Evolutionary conservation across 129 eudicot species (phyloP).

Genomic region (Oenanthe sinensis): DNA sequence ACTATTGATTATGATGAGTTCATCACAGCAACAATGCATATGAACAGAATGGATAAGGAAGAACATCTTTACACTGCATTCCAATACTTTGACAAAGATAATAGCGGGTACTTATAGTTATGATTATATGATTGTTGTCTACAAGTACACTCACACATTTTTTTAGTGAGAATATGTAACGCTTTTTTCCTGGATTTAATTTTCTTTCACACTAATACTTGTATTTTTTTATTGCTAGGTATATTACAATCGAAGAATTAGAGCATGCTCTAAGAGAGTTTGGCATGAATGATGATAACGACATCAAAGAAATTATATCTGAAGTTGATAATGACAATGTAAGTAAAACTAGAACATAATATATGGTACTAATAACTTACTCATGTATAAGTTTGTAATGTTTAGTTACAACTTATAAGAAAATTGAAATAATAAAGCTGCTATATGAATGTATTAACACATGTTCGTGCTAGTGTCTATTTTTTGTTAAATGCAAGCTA

Average conservation of each 20-base stretch:
- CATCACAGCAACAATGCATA: conserved; percentile 89
- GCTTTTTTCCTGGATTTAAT: background rate
- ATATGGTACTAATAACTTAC: background rate
- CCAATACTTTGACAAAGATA: conserved; percentile 76
- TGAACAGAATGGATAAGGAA: conserved; percentile 87
- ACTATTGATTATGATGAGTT: conserved; percentile 84
- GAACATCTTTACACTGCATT: conserved; percentile 91
- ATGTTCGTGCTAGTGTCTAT: too few relatives aligned
- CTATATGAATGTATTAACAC: too few relatives aligned
- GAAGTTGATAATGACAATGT: conserved; percentile 73
- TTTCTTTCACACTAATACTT: background rate
- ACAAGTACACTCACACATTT: background rate
- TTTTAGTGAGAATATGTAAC: background rate
- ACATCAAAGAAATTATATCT: conserved; percentile 61
- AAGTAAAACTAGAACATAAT: conserved; percentile 20
- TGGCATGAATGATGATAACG: conserved; percentile 57
- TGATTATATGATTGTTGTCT: background rate
- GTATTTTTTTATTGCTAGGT: conserved; percentile 22
- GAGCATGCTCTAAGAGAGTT: conserved; percentile 70
- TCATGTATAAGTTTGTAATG: too few relatives aligned
- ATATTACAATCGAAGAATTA: conserved; percentile 63
- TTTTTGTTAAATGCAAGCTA: too few relatives aligned
- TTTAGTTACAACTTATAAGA: too few relatives aligned
- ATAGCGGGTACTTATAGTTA: conserved; percentile 54
- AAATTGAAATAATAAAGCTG: too few relatives aligned